Base-by-base conservation (phyloP, 78 protist species). In the Dictyostelium capitatum region DNA sequence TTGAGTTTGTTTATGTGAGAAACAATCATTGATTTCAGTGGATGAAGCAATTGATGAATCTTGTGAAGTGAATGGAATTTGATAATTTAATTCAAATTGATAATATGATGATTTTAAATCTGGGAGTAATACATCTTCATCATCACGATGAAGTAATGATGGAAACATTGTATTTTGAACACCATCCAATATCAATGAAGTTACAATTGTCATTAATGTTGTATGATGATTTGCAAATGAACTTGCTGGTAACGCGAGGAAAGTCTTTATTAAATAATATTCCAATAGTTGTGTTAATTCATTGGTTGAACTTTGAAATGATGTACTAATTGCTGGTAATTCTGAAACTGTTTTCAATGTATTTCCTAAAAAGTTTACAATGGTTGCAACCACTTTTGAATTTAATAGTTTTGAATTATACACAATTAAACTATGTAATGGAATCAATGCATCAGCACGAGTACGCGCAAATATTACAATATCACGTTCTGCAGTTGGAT, bases 401-500 rank as follows among this genome's bases (percentile, higher is more conserved):
- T 77, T 77, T 20, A 87, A 30, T 9, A 87, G 9, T 17, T 87
- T 87, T 2, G 51, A 32, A 51, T 77, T 41, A 32, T 87, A 48
- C 14, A 51, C 80, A 3, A 87, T 62, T 48, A 87, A 62, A 41
- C 83, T 75, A 47, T 87, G 93, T 6, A 87, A 25, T 11, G 84
- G 79, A 12, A 87, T 28, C 56, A 87, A 28, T 6, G 93, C 93
- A 77, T 87, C 93, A 11, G 93, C 93, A 47, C 93, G 74, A 1
- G 93, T 87, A 67, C 82, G 67, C 2, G 85, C 84, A 87, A 87
- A 87, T 11, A 87, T 87, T 6, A 77, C 93, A 28, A 87, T 87
- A 80, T 87, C 93, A 6, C 93, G 47, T 32, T 87, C 93, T 1
- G 79, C 62, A 0, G 93, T 87, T 9, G 93, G 93, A 77, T 87